Conservation (phyloP, 306 rosid genomes). For the Vicia faba region DNA sequence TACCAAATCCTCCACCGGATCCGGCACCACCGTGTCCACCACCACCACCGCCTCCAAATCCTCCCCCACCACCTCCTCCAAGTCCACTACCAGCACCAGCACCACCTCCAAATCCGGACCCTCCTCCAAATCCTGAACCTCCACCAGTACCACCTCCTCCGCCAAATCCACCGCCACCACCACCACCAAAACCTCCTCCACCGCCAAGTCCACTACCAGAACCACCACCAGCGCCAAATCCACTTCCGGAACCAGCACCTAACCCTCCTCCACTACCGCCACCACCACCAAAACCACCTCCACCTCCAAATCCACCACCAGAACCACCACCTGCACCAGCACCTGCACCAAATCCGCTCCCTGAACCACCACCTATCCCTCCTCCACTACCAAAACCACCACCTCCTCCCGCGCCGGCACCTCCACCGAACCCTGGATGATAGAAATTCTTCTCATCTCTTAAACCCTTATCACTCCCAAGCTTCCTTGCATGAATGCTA, state of each 20-base stretch:
- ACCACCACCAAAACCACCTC: constrained; percentile 55
- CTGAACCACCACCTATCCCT: constrained; percentile 48
- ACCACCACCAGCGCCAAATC: constrained; percentile 43
- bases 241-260: constrained; percentile 47
- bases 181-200: constrained; percentile 17
- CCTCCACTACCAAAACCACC: constrained; percentile 57
- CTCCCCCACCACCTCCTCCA: constrained; percentile 67
- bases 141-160: constrained; percentile 44
- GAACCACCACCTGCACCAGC: constrained; percentile 43
- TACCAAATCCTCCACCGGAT: too few species aligned
- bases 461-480: constrained; percentile 44
- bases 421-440: constrained; percentile 51
- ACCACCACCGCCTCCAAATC: constrained; percentile 59
- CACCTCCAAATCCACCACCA: constrained; percentile 50
- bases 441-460: constrained; percentile 49
- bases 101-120: constrained; percentile 41
- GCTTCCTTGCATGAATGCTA: constrained; percentile 59
- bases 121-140: constrained; percentile 1
- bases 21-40: constrained; percentile 52
- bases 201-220: constrained; percentile 35
- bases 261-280: constrained; percentile 51
- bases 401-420: constrained; percentile 49
- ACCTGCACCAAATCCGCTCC: constrained; percentile 41
- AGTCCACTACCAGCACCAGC: constrained; percentile 35
- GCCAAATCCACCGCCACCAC: constrained; percentile 47